Base-by-base conservation (phyloP, 2,329 filamentous ascomycete genomes). In the Coniella vitis region DNA sequence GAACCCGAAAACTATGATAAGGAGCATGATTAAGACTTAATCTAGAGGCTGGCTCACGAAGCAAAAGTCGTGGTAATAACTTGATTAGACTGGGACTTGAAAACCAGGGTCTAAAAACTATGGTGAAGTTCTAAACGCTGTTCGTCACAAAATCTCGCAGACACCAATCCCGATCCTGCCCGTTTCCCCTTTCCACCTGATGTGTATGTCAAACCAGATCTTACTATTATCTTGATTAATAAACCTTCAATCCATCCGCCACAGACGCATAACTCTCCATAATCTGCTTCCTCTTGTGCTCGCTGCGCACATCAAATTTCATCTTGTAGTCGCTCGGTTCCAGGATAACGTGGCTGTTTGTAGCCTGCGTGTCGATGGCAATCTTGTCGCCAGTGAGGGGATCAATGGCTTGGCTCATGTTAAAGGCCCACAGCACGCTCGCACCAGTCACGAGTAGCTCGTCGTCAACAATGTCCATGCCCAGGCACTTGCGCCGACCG, bases 401-500 rank as follows among this genome's bases (percentile, higher is more conserved):
- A 53, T 69, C 73, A 19, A 55, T 62, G 60, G 68, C 69, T 25
- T 60, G 61, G 3, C 44, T 56, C 43, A 76, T 61, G 47, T 73
- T 60, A 53, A 77, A 76, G 0, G 67, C 74, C 75, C 74, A 78
- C 35, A 73, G 67, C 9, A 75, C 59, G 7, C 62, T 63, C 3
- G 73, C 73, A 19, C 69, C 72, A 7, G 70, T 67, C 39, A 76
- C 65, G 55, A 77, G 73, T 57, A 76, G 70, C 63, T 81, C 76
- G 57, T 79, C 75, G 57, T 83, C 78, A 21, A 78, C 81, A 39
- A 84, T 73, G 47, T 76, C 75, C 64, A 81, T 76, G 4, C 80
- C 81, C 4, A 83, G 71, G 56, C 81, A 85, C 13, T 75, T 74
- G 53, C 81, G 73, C 38, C 80, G 77, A 31, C 81, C 81, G 69